These are phyloP conservation scores for Spathaspora boniae DNA, from an alignment of 805 yeast genomes.

Conservation along the genomic window DNA sequence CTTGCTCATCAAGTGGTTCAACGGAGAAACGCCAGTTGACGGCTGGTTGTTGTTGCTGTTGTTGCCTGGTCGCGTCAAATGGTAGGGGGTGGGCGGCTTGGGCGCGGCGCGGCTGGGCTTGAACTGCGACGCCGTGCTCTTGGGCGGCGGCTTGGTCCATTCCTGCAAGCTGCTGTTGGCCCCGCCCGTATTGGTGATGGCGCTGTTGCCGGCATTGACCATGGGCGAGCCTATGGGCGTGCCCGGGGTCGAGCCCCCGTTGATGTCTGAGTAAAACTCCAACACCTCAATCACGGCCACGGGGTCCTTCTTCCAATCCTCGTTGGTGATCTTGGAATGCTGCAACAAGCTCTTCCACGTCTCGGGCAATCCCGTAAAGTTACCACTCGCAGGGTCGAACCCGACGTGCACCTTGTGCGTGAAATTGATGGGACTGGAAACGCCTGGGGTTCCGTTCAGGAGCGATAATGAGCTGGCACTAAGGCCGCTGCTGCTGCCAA, in stretches of 20 bases:
- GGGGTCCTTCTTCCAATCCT: slow-evolving; percentile 62
- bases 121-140: slow-evolving; percentile 12
- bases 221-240: slow-evolving; percentile 28
- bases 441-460: slow-evolving; percentile 25
- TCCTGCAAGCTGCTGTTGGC: slow-evolving; percentile 32
- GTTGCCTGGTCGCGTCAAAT: slow-evolving; percentile 20
- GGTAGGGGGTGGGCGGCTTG: slow-evolving; percentile 43
- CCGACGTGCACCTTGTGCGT: slow-evolving; percentile 92
- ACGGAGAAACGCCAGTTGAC: slow-evolving; percentile 23
- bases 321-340: slow-evolving; percentile 57
- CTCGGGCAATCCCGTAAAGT: slow-evolving; percentile 54
- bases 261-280: slow-evolving; percentile 49
- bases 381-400: slow-evolving; percentile 72
- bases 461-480: slow-evolving; percentile 14
- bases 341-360: slow-evolving; percentile 55
- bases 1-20: slow-evolving; percentile 28
- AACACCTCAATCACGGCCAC: slow-evolving; percentile 61
- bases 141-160: slow-evolving; percentile 35
- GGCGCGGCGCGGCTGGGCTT: slow-evolving; percentile 42
- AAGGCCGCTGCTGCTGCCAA: slow-evolving; percentile 15
- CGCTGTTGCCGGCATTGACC: slow-evolving; percentile 1
- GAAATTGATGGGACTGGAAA: slow-evolving; percentile 90
- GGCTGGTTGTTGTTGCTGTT: slow-evolving; percentile 11
- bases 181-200: slow-evolving; percentile 10
- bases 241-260: slow-evolving; percentile 34